Evolutionary conservation across 495 filamentous ascomycete genomes (phyloP), one percentile per base, ranked within the genome.

Genomic region (Aspergillus hancockii): DNA sequence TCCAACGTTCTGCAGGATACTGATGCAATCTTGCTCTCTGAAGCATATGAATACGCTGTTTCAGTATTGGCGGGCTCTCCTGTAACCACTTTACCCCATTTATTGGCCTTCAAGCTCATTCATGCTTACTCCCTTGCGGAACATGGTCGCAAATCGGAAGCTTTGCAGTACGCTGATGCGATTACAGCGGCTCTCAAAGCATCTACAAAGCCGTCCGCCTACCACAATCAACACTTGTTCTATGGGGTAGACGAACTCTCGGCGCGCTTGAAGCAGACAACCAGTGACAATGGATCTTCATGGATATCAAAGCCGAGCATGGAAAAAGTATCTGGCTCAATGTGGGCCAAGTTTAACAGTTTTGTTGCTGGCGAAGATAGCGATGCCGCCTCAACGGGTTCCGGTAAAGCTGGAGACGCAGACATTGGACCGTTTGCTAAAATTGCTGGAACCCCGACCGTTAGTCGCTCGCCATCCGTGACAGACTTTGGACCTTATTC

Each of bases 301-400:
- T 97, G 92, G 91, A 92, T 98, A 41, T 89, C 91, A 1, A 94
- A 91, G 70, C 90, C 95, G 13, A 97, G 86, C 72, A 93, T 97
- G 82, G 92, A 94, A 69, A 96, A 92, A 67, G 90, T 98, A 0
- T 95, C 91, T 16, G 89, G 85, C 47, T 88, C 87, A 16, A 84
- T 97, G 70, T 93, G 90, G 86, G 89, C 86, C 52, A 90, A 86
- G 31, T 96, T 99, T 75, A 97, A 89, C 68, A 96, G 90, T 58
- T 98, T 98, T 64, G 90, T 99, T 52, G 88, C 89, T 54, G 95
- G 95, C 6, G 93, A 97, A 53, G 93, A 98, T 25, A 85, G 84
- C 51, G 86, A 88, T 58, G 76, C 74, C 40, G 78, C 75, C 22
- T 85, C 83, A 3, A 83, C 80, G 22, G 84, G 82, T 13, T 83